A percentile compares a stretch with the other conserved stretches of the same genome.
These are phyloP conservation scores for Saccharomycopsis capsularis DNA, from an alignment of 805 yeast genomes.

Conservation along the genomic window DNA sequence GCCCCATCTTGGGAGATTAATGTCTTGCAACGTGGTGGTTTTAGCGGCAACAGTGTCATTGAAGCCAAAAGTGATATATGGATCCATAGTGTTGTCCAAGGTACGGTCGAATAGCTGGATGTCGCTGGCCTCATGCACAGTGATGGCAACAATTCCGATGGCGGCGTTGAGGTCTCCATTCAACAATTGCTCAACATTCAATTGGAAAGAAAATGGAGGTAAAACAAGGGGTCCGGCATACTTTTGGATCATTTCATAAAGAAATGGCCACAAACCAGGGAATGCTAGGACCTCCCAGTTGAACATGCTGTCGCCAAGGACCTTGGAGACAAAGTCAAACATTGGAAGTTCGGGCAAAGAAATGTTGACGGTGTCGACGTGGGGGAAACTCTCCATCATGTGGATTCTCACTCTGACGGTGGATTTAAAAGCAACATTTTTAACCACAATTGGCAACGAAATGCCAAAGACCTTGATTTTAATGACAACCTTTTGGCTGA, in stretches of 20 bases:
- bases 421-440: conserved; percentile 71
- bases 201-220: conserved; percentile 86
- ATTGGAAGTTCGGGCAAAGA: conserved; percentile 82
- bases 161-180: conserved; percentile 80
- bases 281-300: conserved; percentile 81
- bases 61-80: conserved; percentile 72
- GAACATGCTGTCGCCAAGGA: conserved; percentile 72
- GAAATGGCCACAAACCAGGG: conserved; percentile 81
- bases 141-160: conserved; percentile 75
- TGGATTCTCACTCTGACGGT: conserved; percentile 74
- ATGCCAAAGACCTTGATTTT: conserved; percentile 80
- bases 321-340: conserved; percentile 71
- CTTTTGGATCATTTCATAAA: conserved; percentile 78
- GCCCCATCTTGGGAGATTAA: conserved; percentile 72
- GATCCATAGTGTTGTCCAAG: conserved; percentile 78
- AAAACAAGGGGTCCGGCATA: conserved; percentile 85
- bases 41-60: conserved; percentile 50
- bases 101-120: conserved; percentile 61
- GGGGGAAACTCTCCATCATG: conserved; percentile 89
- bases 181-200: conserved; percentile 83
- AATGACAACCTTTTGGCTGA: conserved; percentile 73
- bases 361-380: conserved; percentile 82
- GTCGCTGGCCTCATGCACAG: conserved; percentile 57
- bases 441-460: conserved; percentile 70
- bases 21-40: conserved; percentile 61